phyloP scores from a whole-genome alignment of 2,329 filamentous ascomycete genomes.

The Penicillium thymicola region DNA sequence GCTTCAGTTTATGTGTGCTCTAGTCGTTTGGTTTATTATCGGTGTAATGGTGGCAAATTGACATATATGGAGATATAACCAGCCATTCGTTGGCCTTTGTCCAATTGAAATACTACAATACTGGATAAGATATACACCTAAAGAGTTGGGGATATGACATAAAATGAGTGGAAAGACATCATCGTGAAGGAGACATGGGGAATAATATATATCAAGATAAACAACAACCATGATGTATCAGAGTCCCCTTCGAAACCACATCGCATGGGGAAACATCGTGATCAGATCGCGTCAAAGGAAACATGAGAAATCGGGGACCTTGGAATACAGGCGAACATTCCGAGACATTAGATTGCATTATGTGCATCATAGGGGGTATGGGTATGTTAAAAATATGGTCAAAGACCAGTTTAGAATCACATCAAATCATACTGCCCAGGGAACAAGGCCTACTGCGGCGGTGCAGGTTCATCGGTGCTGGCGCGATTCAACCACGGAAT shows the following conservation, averaged over 20 bases:
- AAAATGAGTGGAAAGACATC: constrained; percentile 1
- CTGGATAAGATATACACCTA: not conserved
- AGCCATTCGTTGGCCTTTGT: not conserved
- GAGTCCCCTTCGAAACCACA: constrained; percentile 3
- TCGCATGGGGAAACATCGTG: constrained; percentile 5
- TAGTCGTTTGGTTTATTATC: too few relatives aligned
- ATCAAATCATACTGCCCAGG: constrained; percentile 18
- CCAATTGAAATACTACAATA: not conserved
- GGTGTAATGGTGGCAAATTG: not conserved
- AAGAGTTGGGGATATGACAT: not conserved
- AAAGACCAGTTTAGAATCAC: constrained; percentile 20
- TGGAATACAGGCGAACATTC: constrained; percentile 10
- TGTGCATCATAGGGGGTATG: constrained; percentile 21
- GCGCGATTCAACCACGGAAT: constrained; percentile 46
- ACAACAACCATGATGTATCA: not conserved
- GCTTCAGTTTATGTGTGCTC: not conserved
- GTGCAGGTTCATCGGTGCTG: constrained; percentile 26
- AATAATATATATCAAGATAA: constrained; percentile 9
- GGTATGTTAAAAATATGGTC: constrained; percentile 22
- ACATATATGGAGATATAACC: not conserved
- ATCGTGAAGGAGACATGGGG: constrained; percentile 4
- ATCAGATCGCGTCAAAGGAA: constrained; percentile 12
- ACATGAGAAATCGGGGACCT: constrained; percentile 11
- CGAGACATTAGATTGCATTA: constrained; percentile 21
- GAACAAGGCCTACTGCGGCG: constrained; percentile 12